These are phyloP conservation scores for Diospyros lotus DNA, from an alignment of 148 eudicot species.

Conservation along the genomic window DNA sequence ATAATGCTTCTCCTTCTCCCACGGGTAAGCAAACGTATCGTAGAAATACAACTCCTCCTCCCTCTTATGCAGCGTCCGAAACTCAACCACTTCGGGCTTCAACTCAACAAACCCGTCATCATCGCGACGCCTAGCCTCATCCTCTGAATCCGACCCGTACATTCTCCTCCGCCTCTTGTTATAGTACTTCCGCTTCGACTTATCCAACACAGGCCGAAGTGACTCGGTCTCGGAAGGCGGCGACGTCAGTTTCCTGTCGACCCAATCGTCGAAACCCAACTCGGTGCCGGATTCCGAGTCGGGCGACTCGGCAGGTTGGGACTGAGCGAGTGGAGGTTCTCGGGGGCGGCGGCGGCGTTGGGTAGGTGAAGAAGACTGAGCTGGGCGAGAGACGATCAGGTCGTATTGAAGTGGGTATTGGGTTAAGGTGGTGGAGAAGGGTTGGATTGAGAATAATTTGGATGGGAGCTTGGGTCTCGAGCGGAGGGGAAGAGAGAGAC, in stretches of 20 bases:
- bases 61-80: constrained; percentile 67
- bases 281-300: constrained; percentile 35
- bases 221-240: constrained; percentile 16
- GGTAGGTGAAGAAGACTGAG: constrained; percentile 20
- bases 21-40: constrained; percentile 84
- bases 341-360: constrained; percentile 22
- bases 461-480: background rate
- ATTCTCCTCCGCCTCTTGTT: constrained; percentile 73
- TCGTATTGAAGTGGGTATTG: constrained; percentile 89
- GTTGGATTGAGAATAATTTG: constrained; percentile 9
- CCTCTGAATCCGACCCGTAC: constrained; percentile 88
- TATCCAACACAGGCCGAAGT: constrained; percentile 35
- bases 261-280: constrained; percentile 70
- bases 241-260: constrained; percentile 50
- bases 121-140: constrained; percentile 36
- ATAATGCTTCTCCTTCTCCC: constrained; percentile 98
- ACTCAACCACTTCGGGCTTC: constrained; percentile 87
- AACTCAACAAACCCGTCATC: constrained; percentile 56
- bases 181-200: constrained; percentile 73
- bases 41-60: constrained; percentile 89
- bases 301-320: constrained; percentile 31
- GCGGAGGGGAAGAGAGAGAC: constrained; percentile 14
- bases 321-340: constrained; percentile 14
- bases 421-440: constrained; percentile 56
- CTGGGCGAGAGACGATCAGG: constrained; percentile 73